Evolutionary conservation across 1,139 yeast genomes (phyloP), one percentile per base, ranked within the genome.

Genomic region (Suhomyces bribrorum): DNA sequence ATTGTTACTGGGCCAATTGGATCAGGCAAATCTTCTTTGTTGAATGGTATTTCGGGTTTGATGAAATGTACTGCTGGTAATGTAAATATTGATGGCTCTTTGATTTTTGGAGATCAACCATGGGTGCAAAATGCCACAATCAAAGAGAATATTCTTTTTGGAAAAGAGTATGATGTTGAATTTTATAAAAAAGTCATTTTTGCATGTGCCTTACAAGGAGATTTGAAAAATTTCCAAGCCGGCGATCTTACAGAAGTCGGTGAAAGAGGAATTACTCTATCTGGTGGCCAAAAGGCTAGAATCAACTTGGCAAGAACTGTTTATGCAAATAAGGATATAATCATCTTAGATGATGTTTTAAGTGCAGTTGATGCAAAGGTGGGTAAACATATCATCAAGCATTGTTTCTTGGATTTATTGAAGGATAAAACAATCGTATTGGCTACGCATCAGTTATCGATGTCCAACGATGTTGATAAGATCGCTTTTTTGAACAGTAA

Each of bases 121-220:
- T 88, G 96, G 96, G 80, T 86, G 41, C 94, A 84, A 59, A 88
- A 87, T 56, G 80, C 88, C 2, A 83, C 95, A 1, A 83, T 87
- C 4, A 71, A 76, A 47, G 83, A 85, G 24, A 88, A 88, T 53
- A 86, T 88, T 41, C 44, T 75, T 1, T 88, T 88, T 62, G 96
- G 96, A 2, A 56, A 66, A 7, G 73, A 72, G 2, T 82, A 57
- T 44, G 81, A 84, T 2, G 96, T 88, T 11, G 96, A 88, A 66
- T 20, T 20, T 20, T 87, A 86, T 52, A 61, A 73, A 1, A 56
- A 62, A 11, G 81, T 83, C 5, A 56, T 86, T 20, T 60, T 66
- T 24, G 82, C 79, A 2, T 86, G 95, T 57, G 75, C 86, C 2
- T 69, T 87, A 40, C 64, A 66, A 26, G 96, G 96, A 41, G 96